These are phyloP conservation scores for Penicillium expansum DNA, from an alignment of 2,329 filamentous ascomycete species.

Conservation along the genomic window DNA sequence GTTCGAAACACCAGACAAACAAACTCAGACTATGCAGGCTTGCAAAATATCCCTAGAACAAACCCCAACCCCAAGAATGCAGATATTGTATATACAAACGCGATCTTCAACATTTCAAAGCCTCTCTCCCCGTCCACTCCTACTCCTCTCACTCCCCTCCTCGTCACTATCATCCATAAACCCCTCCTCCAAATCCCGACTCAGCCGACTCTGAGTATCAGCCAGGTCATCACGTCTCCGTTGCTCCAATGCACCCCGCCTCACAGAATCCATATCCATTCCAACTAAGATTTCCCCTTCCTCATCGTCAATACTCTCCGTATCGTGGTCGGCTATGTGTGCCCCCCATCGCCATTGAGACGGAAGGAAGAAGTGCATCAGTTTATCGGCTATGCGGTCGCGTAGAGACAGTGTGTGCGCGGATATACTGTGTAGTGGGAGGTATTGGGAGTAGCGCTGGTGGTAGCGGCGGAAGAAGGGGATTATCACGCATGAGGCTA, in stretches of 20 bases:
- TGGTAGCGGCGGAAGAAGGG: slow-evolving; percentile 69
- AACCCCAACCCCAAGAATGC: background rate
- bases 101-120: slow-evolving; percentile 10
- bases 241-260: slow-evolving; percentile 43
- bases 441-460: slow-evolving; percentile 69
- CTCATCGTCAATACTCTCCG: slow-evolving; percentile 63
- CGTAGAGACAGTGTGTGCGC: slow-evolving; percentile 56
- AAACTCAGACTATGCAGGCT: background rate
- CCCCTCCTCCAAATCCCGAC: slow-evolving; percentile 74
- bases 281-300: slow-evolving; percentile 56
- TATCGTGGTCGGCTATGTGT: slow-evolving; percentile 45
- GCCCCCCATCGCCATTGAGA: slow-evolving; percentile 48
- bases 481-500: slow-evolving; percentile 62
- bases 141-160: slow-evolving; percentile 40
- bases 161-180: slow-evolving; percentile 73
- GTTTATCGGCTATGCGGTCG: slow-evolving; percentile 41
- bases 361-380: slow-evolving; percentile 47
- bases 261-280: slow-evolving; percentile 53
- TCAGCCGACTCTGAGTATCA: slow-evolving; percentile 58
- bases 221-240: slow-evolving; percentile 43
- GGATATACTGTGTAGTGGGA: slow-evolving; percentile 60
- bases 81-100: background rate
- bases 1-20: background rate
- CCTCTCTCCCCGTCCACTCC: slow-evolving; percentile 21
- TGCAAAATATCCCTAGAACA: background rate